Evolutionary conservation across 331 rosid species (phyloP), one percentile per base, ranked within the genome.

Genomic region (Rosa hybrid): DNA sequence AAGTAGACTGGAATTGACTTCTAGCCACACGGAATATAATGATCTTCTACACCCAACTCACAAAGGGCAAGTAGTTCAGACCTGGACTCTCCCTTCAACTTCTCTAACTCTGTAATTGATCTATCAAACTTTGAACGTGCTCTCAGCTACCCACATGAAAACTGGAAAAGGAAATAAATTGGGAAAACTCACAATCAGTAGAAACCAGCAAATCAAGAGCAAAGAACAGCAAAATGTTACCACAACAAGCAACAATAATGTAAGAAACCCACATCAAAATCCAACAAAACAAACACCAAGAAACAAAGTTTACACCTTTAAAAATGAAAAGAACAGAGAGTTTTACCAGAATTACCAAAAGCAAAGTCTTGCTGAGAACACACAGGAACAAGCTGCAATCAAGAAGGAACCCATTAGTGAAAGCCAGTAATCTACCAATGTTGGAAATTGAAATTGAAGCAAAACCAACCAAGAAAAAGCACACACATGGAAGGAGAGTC

Each of bases 331-430:
- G 71, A 78, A 68, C 60, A 83, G 74, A 77, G 44, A 81, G 77
- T 11, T 72, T 23, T 54, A 64, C 14, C 30, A 17, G 77, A 67
- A 81, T 78, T 42, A 46, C 27, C 39, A 51, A 38, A 25, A 54
- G 16, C 48, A 78, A 46, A 39, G 42, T 25, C 64, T 67, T 84
- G 87, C 85, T 63, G 60, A 70, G 85, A 85, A 78, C 54, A 82
- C 41, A 75, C 30, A 46, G 14, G 57, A 13, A 34, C 71, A 81
- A 56, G 75, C 68, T 45, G 72, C 71, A 82, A 45, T 30, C 56
- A 48, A 67, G 27, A 51, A 57, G 75, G 81, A 46, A 49, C 68
- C 42, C 79, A 44, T 68, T 8, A 39, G 72, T 38, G 72, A 46
- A 20, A 78, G 39, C n/a, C 5, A 50, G 23, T 1, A 67, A 45